Base-by-base conservation (phyloP, 2,329 filamentous ascomycete species). In the Claviceps africana region DNA sequence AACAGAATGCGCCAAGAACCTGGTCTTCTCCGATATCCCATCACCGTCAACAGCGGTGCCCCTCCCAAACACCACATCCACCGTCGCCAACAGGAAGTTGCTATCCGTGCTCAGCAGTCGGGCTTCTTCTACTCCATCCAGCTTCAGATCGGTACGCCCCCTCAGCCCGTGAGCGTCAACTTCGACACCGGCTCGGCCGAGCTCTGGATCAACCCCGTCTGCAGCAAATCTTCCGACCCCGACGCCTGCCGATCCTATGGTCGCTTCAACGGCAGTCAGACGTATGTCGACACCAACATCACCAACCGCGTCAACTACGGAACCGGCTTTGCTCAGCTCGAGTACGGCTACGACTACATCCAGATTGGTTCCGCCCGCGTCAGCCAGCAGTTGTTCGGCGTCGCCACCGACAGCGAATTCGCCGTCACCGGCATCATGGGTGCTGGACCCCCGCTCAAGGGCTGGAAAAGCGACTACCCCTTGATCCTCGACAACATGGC, bases 191-290 rank as follows among this genome's bases (percentile, higher is more conserved):
- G 68, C 17, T 71, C 69, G 4, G 60, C 62, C 9, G 69, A 72
- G 56, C 62, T 70, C 5, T 72, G 69, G 70, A 67, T 72, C 39
- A 70, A 72, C 52, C 69, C 70, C 7, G 59, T 64, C 8, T 72
- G 70, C 57, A 57, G 57, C 50, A 65, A 64, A 43, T 58, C 67
- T 1, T 49, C 54, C 6, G 59, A 67, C 31, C 56, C 57, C 0
- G 42, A 50, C 0, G 62, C 64, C 31, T 69, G 67, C 56, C 31
- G 56, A 17, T 48, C 47, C 1, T 61, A 64, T 52, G 63, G 64
- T 8, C 61, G 61, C 21, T 68, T 67, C 39, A 62, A 58, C 15
- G 55, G 56, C 40, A 65, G 61, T 45, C 58, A 60, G 47, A 64
- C 66, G 1, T 64, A 57, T 37, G 56, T 60, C 21, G 56, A 64